These are phyloP conservation scores for Aspergillus niger DNA, from an alignment of 2,329 filamentous ascomycete genomes.

Conservation along the genomic window DNA sequence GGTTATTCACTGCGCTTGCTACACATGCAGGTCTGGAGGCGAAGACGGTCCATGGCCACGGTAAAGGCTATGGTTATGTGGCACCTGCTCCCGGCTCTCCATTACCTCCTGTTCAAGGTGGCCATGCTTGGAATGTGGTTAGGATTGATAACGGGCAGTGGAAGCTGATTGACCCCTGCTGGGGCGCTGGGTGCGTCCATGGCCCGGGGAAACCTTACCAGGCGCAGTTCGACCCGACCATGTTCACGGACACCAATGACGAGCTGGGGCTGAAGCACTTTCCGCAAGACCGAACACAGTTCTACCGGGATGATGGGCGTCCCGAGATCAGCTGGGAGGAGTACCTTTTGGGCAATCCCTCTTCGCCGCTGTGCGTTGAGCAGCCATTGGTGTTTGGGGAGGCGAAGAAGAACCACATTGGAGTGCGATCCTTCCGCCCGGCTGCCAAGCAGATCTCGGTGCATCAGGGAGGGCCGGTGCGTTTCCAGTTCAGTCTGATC, in stretches of 20 bases:
- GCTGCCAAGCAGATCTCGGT: slow-evolving; percentile 62
- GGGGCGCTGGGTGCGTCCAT: slow-evolving; percentile 78
- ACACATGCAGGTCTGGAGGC: slow-evolving; percentile 77
- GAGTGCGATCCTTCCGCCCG: slow-evolving; percentile 64
- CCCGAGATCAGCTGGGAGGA: slow-evolving; percentile 71
- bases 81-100: slow-evolving; percentile 64
- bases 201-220: slow-evolving; percentile 61
- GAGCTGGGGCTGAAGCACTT: slow-evolving; percentile 81
- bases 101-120: slow-evolving; percentile 62
- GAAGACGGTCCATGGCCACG: slow-evolving; percentile 73
- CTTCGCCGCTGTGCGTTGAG: slow-evolving; percentile 47
- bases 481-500: slow-evolving; percentile 77
- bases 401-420: slow-evolving; percentile 54
- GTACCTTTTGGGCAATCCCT: slow-evolving; percentile 67
- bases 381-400: slow-evolving; percentile 51
- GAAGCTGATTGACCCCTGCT: slow-evolving; percentile 91
- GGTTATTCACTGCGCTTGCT: slow-evolving; percentile 77
- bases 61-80: slow-evolving; percentile 79
- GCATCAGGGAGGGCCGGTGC: slow-evolving; percentile 58
- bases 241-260: slow-evolving; percentile 69
- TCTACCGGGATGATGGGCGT: slow-evolving; percentile 74
- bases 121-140: slow-evolving; percentile 93
- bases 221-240: slow-evolving; percentile 65
- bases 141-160: slow-evolving; percentile 82
- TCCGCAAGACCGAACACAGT: slow-evolving; percentile 66